A percentile compares a stretch with the other conserved stretches of the same genome.
phyloP scores from a whole-genome alignment of 331 rosid genomes.

The Rosa hybrid region DNA sequence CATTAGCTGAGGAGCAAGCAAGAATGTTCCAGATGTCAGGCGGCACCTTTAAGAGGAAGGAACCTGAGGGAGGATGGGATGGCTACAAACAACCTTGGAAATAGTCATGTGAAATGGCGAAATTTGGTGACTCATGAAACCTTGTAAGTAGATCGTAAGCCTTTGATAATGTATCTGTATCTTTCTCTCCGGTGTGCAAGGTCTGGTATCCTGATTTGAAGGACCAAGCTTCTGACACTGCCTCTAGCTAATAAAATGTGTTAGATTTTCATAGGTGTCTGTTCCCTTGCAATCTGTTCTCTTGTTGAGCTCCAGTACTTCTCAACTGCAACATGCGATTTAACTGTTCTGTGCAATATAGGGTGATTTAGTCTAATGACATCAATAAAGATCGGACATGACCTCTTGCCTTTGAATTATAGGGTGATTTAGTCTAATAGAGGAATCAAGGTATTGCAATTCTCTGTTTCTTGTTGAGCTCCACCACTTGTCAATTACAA shows the following conservation, averaged over 20 bases:
- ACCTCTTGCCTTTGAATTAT: neutral
- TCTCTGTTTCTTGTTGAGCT: neutral
- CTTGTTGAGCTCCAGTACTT: neutral
- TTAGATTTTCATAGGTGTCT: neutral
- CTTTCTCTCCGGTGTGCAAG: neutral
- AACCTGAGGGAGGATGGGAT: constrained; percentile 91
- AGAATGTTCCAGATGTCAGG: constrained; percentile 68
- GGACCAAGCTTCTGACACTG: constrained; percentile 11
- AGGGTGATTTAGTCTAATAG: neutral
- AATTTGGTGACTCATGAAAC: constrained; percentile 20
- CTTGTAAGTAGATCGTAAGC: constrained; percentile 19
- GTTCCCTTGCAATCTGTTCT: constrained; percentile 9
- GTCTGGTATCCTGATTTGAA: constrained; percentile 14
- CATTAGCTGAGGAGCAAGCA: constrained; percentile 62
- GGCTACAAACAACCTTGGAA: constrained; percentile 80
- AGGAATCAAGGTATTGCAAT: neutral
- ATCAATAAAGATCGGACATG: neutral
- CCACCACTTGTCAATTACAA: neutral
- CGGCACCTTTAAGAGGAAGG: constrained; percentile 78
- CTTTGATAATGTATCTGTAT: constrained; percentile 5
- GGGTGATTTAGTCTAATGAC: neutral
- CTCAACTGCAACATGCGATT: neutral
- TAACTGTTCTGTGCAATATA: neutral
- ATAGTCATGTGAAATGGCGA: constrained; percentile 28
- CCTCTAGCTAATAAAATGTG: neutral